Percentiles rank a stretch among this genome's conserved stretches.
Conservation (phyloP, 768 basidiomycete genomes). For the Amanita thiersii region DNA sequence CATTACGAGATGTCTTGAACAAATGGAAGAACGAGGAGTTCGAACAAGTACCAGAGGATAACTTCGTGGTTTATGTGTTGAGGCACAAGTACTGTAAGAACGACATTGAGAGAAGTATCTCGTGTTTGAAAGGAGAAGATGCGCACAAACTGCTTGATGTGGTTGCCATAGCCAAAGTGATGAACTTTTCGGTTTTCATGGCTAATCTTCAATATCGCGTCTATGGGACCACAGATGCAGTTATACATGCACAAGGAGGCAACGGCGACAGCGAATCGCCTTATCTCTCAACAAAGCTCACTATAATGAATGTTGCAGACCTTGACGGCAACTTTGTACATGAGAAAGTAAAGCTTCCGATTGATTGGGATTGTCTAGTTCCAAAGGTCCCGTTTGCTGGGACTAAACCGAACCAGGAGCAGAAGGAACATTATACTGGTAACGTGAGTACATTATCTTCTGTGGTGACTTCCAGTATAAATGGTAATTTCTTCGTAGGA, state of each 20-base stretch:
- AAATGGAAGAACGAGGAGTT: conserved; percentile 26
- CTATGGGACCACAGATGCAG: neutral
- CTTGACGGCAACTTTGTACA: no score
- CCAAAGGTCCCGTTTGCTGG: conserved; percentile 27
- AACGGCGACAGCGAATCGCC: no score
- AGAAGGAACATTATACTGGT: conserved; percentile 33
- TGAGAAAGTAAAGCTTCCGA: no score
- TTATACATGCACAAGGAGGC: neutral
- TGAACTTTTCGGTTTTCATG: neutral
- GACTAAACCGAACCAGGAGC: conserved; percentile 21
- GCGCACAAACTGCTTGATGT: conserved; percentile 13
- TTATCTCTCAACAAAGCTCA: no score
- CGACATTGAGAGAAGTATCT: conserved; percentile 14
- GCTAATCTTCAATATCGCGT: neutral
- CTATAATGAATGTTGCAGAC: no score
- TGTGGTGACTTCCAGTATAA: neutral
- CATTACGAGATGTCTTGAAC: conserved; percentile 23
- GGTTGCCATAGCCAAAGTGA: neutral
- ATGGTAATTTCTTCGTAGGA: conserved; percentile 4
- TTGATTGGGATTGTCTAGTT: no score
- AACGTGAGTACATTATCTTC: conserved; percentile 22
- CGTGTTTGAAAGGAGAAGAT: conserved; percentile 15
- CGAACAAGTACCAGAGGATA: conserved; percentile 11
- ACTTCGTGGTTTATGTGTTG: conserved; percentile 23
- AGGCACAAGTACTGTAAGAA: conserved; percentile 24